Evolutionary conservation across 805 yeast genomes (phyloP).

Genomic region (Myxozyma melibiosi): DNA sequence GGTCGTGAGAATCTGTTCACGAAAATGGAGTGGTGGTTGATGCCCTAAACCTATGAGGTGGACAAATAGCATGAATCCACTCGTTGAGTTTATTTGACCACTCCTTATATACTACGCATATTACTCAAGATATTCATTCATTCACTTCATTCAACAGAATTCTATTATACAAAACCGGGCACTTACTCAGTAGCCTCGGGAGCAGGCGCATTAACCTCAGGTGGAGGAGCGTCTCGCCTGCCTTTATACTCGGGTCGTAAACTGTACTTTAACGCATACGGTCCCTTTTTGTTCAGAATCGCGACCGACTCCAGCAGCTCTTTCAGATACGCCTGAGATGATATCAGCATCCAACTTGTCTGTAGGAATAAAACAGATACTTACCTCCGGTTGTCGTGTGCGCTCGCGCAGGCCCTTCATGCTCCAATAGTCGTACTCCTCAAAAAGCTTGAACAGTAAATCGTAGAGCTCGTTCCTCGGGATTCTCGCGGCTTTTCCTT

Average conservation of each 20-base stretch:
- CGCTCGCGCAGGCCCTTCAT: constrained; percentile 91
- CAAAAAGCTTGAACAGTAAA: constrained; percentile 82
- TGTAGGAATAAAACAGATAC: background rate
- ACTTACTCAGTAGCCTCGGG: constrained; percentile 2
- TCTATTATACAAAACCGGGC: background rate
- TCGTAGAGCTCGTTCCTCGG: constrained; percentile 91
- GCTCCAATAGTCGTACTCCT: constrained; percentile 95
- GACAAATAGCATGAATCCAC: no score
- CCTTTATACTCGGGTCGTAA: constrained; percentile 85
- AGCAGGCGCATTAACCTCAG: background rate
- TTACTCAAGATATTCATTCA: background rate
- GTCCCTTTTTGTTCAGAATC: constrained; percentile 86
- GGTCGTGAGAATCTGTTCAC: background rate
- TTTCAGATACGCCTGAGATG: constrained; percentile 62
- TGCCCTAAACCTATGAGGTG: no score
- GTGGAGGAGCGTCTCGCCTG: background rate
- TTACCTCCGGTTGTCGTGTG: constrained; percentile 86
- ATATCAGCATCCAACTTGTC: background rate
- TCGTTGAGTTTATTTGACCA: no score
- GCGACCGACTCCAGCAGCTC: constrained; percentile 92
- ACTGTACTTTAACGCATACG: constrained; percentile 89
- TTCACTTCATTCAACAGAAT: background rate
- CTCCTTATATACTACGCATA: background rate
- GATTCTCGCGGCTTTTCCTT: constrained; percentile 91
- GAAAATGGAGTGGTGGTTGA: background rate